A percentile compares a stretch with the other conserved stretches of the same genome.
phyloP scores from a whole-genome alignment of 805 yeast genomes.

The Sungouiozyma intestinalis region DNA sequence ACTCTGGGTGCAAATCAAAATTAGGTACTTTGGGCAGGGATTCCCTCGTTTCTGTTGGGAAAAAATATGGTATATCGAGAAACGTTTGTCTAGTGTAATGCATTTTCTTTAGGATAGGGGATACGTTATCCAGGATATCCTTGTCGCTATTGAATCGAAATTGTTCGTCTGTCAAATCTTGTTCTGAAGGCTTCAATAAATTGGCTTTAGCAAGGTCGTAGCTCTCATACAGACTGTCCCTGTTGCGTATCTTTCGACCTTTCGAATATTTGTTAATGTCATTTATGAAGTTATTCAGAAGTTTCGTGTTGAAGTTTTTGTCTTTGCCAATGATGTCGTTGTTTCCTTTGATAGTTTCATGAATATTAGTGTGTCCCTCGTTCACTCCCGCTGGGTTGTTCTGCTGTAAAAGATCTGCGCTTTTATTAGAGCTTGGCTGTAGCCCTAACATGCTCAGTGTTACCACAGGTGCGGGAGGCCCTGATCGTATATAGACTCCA shows the following conservation, averaged over 20 bases:
- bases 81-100: conserved; percentile 11
- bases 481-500: conserved; percentile 9
- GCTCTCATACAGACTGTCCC: conserved; percentile 5
- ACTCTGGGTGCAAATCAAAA: conserved; percentile 16
- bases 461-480: background rate
- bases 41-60: conserved; percentile 14
- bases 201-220: conserved; percentile 12
- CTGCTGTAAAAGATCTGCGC: too few species aligned
- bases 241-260: conserved; percentile 19
- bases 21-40: conserved; percentile 32
- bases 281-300: conserved; percentile 19
- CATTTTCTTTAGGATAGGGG: conserved; percentile 16
- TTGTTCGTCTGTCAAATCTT: background rate
- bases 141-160: conserved; percentile 4
- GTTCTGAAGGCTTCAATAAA: background rate
- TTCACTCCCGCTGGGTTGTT: too few species aligned
- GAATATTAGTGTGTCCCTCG: background rate
- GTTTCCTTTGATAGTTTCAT: background rate
- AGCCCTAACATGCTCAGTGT: background rate
- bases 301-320: background rate
- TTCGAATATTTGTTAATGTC: conserved; percentile 15
- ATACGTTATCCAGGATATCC: conserved; percentile 12
- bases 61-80: conserved; percentile 7
- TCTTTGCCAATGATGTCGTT: background rate
- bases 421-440: background rate